A percentile compares a stretch with the other conserved stretches of the same genome.
These are phyloP conservation scores for Aaosphaeria pasadenensis DNA, from an alignment of 2,329 filamentous ascomycete genomes.

Conservation along the genomic window DNA sequence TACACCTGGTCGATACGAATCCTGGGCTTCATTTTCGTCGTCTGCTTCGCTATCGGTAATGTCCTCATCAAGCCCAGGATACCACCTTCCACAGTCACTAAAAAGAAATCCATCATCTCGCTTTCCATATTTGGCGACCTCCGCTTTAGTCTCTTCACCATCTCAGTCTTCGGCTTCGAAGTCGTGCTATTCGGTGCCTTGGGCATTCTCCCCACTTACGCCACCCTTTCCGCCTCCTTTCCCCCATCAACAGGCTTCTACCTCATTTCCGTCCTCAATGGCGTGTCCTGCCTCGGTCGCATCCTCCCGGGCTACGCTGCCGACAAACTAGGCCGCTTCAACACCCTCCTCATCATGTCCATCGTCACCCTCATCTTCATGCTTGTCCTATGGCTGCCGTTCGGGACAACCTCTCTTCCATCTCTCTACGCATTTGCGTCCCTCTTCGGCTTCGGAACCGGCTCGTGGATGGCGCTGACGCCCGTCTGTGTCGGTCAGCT, in stretches of 20 bases:
- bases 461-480: constrained; percentile 43
- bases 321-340: constrained; percentile 42
- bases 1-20: constrained; percentile 39
- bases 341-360: constrained; percentile 37
- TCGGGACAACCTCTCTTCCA: constrained; percentile 26
- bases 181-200: constrained; percentile 40
- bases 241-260: constrained; percentile 31
- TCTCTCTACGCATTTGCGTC: constrained; percentile 40
- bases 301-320: constrained; percentile 39
- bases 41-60: constrained; percentile 31
- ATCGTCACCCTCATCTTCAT: constrained; percentile 34
- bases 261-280: constrained; percentile 40
- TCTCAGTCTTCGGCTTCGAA: constrained; percentile 35
- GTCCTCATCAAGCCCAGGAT: constrained; percentile 34
- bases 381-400: constrained; percentile 34
- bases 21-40: constrained; percentile 35
- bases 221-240: constrained; percentile 35
- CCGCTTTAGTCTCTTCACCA: constrained; percentile 33
- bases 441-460: constrained; percentile 48
- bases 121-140: constrained; percentile 31
- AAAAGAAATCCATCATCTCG: constrained; percentile 35
- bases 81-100: constrained; percentile 23
- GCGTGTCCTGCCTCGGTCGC: constrained; percentile 39
- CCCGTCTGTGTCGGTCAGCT: constrained; percentile 49
- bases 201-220: constrained; percentile 41